These are phyloP conservation scores for Lachancea sp. DNA, from an alignment of 805 yeast genomes.

Conservation along the genomic window DNA sequence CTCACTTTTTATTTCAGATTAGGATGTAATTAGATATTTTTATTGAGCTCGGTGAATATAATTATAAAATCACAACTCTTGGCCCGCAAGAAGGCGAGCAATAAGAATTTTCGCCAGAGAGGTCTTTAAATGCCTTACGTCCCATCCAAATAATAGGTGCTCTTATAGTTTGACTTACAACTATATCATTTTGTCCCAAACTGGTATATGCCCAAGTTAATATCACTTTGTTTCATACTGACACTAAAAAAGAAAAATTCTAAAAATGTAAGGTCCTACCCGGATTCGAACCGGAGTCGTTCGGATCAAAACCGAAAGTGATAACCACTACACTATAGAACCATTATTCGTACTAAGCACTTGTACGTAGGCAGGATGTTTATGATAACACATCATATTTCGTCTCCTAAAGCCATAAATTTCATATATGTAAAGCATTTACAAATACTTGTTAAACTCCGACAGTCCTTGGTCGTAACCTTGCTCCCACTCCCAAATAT, in stretches of 20 bases:
- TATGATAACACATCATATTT: neutral
- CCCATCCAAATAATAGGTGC: too few relatives aligned
- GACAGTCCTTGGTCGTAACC: constrained; percentile 64
- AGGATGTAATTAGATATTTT: too few relatives aligned
- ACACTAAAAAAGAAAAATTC: neutral
- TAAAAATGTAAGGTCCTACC: constrained; percentile 52
- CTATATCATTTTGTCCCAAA: neutral
- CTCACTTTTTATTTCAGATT: too few relatives aligned
- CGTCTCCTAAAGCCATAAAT: neutral
- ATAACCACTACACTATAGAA: constrained; percentile 71
- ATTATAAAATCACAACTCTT: too few relatives aligned
- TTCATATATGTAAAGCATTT: neutral
- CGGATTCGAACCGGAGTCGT: constrained; percentile 83
- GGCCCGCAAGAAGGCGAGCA: too few relatives aligned
- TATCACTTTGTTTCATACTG: neutral
- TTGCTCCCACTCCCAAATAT: constrained; percentile 85
- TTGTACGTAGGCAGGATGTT: neutral
- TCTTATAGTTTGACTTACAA: too few relatives aligned
- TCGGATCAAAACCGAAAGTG: constrained; percentile 77
- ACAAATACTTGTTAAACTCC: constrained; percentile 18
- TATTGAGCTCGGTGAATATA: too few relatives aligned
- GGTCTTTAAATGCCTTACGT: too few relatives aligned
- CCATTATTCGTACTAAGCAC: constrained; percentile 6
- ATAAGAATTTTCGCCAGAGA: too few relatives aligned
- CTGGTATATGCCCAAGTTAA: too few relatives aligned